Evolutionary conservation across 2,329 filamentous ascomycete genomes (phyloP).

Genomic region (Fusarium citri): DNA sequence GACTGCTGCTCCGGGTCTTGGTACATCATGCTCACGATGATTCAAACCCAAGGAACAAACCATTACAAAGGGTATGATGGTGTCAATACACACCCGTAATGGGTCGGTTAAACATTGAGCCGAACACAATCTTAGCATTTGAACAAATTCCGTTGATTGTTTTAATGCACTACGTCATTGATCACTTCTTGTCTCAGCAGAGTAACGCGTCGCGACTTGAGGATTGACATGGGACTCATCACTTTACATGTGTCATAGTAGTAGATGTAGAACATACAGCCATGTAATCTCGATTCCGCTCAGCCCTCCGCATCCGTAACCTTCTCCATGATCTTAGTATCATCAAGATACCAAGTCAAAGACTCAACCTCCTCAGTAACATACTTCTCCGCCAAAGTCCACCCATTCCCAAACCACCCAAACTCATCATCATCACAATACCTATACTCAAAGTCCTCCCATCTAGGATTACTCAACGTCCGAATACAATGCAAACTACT

Average conservation of each 20-base stretch:
- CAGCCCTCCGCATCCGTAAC: fast-evolving
- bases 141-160: neutral
- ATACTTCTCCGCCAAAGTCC: conserved; percentile 17
- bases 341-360: conserved; percentile 22
- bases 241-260: neutral
- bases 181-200: fast-evolving
- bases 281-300: neutral
- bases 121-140: neutral
- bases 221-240: neutral
- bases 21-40: fast-evolving
- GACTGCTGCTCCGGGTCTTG: fast-evolving
- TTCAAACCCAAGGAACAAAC: too few relatives aligned
- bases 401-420: conserved; percentile 24
- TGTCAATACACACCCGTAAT: fast-evolving
- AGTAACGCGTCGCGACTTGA: neutral
- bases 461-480: conserved; percentile 4
- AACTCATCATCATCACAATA: conserved; percentile 24
- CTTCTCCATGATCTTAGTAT: conserved; percentile 10
- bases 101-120: neutral
- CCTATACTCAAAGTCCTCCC: conserved; percentile 20
- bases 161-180: neutral
- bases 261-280: neutral
- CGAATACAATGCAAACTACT: conserved; percentile 21
- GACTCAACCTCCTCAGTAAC: conserved; percentile 16
- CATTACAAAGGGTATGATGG: too few relatives aligned